Percentiles rank a stretch among this genome's conserved stretches.
Evolutionary conservation across 768 basidiomycete species (phyloP).

Genomic region (Suillus decipiens): DNA sequence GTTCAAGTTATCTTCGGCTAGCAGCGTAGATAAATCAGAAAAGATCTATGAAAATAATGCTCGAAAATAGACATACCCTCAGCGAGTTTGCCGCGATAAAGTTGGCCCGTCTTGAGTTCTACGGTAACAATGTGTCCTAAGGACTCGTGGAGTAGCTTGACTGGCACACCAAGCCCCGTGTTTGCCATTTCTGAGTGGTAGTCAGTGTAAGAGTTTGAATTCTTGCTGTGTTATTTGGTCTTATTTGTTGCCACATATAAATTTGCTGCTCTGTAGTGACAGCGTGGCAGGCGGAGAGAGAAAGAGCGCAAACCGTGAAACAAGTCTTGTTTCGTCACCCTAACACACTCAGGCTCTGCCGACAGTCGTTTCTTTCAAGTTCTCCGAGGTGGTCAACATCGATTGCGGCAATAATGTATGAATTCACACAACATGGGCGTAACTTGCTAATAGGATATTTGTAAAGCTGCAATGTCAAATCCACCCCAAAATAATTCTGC

Average conservation of each 20-base stretch:
- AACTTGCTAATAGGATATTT: background rate
- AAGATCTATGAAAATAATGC: conserved; percentile 14
- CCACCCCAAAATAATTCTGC: conserved; percentile 20
- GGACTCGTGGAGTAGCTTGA: conserved; percentile 95
- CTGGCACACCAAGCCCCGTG: conserved; percentile 83
- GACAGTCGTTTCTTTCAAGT: background rate
- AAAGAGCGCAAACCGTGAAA: background rate
- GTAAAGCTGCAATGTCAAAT: conserved; percentile 17
- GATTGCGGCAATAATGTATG: background rate
- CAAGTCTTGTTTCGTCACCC: background rate
- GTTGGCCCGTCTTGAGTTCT: conserved; percentile 97
- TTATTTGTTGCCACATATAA: conserved; percentile 1
- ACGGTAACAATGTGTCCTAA: conserved; percentile 96
- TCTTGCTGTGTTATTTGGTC: conserved; percentile 16
- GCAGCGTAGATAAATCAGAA: conserved; percentile 20
- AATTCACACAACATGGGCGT: background rate
- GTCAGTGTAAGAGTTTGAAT: conserved; percentile 21
- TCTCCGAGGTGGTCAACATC: background rate
- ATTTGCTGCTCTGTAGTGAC: background rate
- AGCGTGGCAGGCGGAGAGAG: background rate
- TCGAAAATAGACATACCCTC: conserved; percentile 65
- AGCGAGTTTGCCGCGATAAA: conserved; percentile 95
- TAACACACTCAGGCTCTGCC: background rate
- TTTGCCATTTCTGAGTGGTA: conserved; percentile 40
- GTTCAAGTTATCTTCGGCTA: conserved; percentile 98